Percentiles rank a stretch among this genome's conserved stretches.
These are phyloP conservation scores for Neonectria neomacrospora DNA, from an alignment of 2,329 filamentous ascomycete genomes.

Conservation along the genomic window DNA sequence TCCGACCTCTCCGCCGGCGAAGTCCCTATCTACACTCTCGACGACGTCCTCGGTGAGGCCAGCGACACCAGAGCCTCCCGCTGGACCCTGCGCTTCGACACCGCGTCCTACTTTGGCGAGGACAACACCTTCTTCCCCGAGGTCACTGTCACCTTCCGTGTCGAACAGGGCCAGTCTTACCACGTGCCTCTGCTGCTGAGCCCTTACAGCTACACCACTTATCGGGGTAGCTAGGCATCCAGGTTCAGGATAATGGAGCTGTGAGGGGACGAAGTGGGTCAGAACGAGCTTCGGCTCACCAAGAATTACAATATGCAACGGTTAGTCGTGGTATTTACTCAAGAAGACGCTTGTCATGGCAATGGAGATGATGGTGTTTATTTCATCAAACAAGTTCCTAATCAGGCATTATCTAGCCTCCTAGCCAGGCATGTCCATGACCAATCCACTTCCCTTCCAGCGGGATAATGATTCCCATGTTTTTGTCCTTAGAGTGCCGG, in stretches of 20 bases:
- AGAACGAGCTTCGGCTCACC: neutral
- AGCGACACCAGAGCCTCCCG: conserved; percentile 58
- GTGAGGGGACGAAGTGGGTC: neutral
- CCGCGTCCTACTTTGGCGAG: conserved; percentile 75
- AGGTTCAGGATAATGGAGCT: neutral
- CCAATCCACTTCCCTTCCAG: conserved; percentile 39
- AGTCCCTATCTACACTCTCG: conserved; percentile 67
- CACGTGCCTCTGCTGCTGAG: conserved; percentile 83
- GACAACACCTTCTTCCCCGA: conserved; percentile 71
- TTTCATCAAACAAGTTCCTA: conserved; percentile 38
- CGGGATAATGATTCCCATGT: conserved; percentile 33
- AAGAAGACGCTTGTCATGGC: conserved; percentile 26
- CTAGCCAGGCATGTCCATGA: conserved; percentile 24
- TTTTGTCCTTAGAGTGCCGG: conserved; percentile 18
- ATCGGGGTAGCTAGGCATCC: conserved; percentile 73
- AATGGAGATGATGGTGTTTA: conserved; percentile 38
- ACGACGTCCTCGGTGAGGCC: conserved; percentile 63
- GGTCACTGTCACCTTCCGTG: conserved; percentile 65
- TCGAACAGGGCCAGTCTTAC: conserved; percentile 72
- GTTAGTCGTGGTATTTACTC: conserved; percentile 13
- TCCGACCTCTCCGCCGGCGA: conserved; percentile 62
- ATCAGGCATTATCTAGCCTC: conserved; percentile 21
- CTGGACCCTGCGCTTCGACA: conserved; percentile 80
- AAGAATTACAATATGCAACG: neutral
- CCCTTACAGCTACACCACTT: conserved; percentile 85